Percentiles rank a stretch among this genome's conserved stretches.
These are phyloP conservation scores for Craterostigma plantagineum DNA, from an alignment of 257 asterid species.

Conservation along the genomic window DNA sequence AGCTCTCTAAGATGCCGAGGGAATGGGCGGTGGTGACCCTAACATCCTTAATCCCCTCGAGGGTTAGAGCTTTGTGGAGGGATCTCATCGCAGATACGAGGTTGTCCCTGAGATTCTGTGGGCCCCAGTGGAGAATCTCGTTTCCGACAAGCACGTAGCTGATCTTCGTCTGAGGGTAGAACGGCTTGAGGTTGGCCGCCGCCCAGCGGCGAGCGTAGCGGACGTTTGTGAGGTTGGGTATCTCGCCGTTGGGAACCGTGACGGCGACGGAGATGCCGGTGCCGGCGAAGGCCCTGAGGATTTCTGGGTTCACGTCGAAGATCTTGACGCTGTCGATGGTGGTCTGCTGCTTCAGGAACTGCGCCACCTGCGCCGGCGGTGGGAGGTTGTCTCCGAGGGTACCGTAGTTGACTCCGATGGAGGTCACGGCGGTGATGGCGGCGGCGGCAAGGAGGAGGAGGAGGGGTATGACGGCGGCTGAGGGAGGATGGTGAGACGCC, in stretches of 20 bases:
- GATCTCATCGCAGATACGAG: constrained; percentile 50
- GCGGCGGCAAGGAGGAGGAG: background rate
- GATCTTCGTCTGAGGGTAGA: constrained; percentile 45
- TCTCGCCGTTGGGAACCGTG: constrained; percentile 63
- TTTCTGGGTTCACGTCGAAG: constrained; percentile 58
- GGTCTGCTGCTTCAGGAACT: constrained; percentile 49
- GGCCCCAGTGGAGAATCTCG: constrained; percentile 87
- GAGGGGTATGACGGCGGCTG: background rate
- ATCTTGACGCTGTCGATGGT: constrained; percentile 50
- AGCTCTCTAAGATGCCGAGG: constrained; percentile 25
- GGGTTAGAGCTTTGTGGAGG: constrained; percentile 29
- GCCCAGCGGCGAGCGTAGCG: constrained; percentile 36
- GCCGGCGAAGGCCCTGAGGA: constrained; percentile 57
- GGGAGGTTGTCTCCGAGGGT: constrained; percentile 76
- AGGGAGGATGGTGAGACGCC: background rate
- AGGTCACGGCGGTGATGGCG: constrained; percentile 2
- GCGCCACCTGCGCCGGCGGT: constrained; percentile 57
- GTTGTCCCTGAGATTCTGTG: constrained; percentile 28
- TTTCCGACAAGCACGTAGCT: constrained; percentile 52
- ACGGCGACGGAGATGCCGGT: constrained; percentile 58
- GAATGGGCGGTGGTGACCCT: constrained; percentile 26
- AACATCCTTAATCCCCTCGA: constrained; percentile 17
- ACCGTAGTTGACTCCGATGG: constrained; percentile 83
- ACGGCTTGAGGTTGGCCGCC: constrained; percentile 33
- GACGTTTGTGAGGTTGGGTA: constrained; percentile 29